Conservation (phyloP, 164 flowering plant genomes). For the Vitis labrusca region DNA sequence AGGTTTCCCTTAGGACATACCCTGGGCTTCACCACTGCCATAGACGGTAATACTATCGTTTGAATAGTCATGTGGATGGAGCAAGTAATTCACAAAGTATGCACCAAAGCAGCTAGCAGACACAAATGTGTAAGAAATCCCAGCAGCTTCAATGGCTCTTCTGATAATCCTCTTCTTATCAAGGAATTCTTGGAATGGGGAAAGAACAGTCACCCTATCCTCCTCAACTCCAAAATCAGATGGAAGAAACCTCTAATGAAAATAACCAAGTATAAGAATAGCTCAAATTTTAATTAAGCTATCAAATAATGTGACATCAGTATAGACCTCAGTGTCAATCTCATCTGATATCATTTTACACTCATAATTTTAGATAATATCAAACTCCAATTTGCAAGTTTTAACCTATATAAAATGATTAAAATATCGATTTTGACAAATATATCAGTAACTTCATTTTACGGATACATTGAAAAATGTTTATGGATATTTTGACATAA, state of each 20-base stretch:
- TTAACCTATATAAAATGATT: too few relatives aligned
- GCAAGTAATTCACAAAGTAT: slow-evolving; percentile 36
- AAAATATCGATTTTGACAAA: too few relatives aligned
- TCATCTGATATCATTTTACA: too few relatives aligned
- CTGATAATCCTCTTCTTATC: slow-evolving; percentile 33
- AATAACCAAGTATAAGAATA: background rate
- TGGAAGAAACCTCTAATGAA: slow-evolving; percentile 38
- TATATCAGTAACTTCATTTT: too few relatives aligned
- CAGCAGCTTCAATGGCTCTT: slow-evolving; percentile 32
- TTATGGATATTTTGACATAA: too few relatives aligned
- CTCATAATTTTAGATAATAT: too few relatives aligned
- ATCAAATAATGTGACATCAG: too few relatives aligned
- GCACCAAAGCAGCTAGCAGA: slow-evolving; percentile 30
- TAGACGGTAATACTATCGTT: slow-evolving; percentile 20
- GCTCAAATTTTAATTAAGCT: too few relatives aligned
- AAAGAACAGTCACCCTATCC: slow-evolving; percentile 25
- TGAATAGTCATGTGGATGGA: slow-evolving; percentile 26
- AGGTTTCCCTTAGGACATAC: slow-evolving; percentile 2
- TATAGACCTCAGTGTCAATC: too few relatives aligned
- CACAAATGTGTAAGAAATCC: slow-evolving; percentile 38
- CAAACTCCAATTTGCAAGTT: too few relatives aligned
- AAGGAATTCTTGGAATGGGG: slow-evolving; percentile 29
- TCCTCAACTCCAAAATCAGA: slow-evolving; percentile 47
- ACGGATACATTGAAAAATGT: too few relatives aligned
- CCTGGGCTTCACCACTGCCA: slow-evolving; percentile 36